These are phyloP conservation scores for Cyclotella sp. DNA, from an alignment of 108 stramenopile genomes.

Conservation along the genomic window DNA sequence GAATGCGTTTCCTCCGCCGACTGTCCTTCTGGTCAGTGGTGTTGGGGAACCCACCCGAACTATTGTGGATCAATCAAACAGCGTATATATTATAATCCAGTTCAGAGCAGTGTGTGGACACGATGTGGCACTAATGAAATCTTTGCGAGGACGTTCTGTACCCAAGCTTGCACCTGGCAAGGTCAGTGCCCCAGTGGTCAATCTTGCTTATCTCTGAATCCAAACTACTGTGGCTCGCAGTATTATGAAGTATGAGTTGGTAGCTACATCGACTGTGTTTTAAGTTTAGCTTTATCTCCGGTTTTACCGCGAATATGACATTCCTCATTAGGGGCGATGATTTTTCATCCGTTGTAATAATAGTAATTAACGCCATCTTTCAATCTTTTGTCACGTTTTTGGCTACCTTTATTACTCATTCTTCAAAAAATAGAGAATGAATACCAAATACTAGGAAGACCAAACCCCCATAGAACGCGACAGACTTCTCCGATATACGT, in stretches of 20 bases:
- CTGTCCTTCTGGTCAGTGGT: slow-evolving; percentile 18
- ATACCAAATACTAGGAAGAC: slow-evolving; percentile 96
- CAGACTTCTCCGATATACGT: slow-evolving; percentile 94
- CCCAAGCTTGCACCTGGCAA: slow-evolving; percentile 6
- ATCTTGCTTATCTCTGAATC: background rate
- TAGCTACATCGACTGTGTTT: background rate
- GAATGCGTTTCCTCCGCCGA: slow-evolving; percentile 16
- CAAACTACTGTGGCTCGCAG: slow-evolving; percentile 16
- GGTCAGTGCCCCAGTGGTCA: slow-evolving; percentile 1
- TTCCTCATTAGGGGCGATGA: no score
- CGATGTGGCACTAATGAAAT: slow-evolving; percentile 25
- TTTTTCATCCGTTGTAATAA: no score
- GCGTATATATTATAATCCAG: slow-evolving; percentile 21
- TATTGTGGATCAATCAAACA: slow-evolving; percentile 24
- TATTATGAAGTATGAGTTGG: slow-evolving; percentile 1
- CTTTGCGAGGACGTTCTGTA: slow-evolving; percentile 11
- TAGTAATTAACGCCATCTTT: background rate
- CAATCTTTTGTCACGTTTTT: background rate
- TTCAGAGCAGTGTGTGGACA: slow-evolving; percentile 6
- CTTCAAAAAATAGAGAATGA: slow-evolving; percentile 90
- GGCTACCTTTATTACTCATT: slow-evolving; percentile 19
- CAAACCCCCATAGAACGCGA: slow-evolving; percentile 87
- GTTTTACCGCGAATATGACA: no score
- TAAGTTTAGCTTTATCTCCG: no score
- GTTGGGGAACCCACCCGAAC: slow-evolving; percentile 22